Conservation (phyloP, 1,284 basidiomycete genomes). For the Puccinia horiana region DNA sequence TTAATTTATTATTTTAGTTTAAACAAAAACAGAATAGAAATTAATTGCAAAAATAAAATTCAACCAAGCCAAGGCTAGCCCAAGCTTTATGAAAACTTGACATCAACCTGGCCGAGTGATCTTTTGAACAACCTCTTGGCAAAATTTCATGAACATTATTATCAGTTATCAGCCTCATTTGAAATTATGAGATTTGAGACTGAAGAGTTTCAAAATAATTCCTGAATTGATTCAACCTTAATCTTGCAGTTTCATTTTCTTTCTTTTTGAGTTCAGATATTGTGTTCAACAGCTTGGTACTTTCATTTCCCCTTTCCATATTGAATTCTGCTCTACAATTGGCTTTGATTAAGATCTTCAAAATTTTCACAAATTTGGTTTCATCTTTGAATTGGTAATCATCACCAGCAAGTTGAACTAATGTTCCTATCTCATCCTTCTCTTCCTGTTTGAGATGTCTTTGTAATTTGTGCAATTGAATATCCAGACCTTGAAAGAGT, state of each 20-base stretch:
- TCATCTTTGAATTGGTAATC: not conserved
- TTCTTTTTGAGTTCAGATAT: not conserved
- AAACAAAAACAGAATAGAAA: too few species aligned
- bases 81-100: too few species aligned
- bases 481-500: not conserved
- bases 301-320: not conserved
- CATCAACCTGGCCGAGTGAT: too few species aligned
- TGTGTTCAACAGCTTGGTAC: not conserved
- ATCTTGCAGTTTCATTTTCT: not conserved
- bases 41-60: too few species aligned
- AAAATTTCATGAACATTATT: too few species aligned
- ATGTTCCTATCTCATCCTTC: not conserved
- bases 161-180: too few species aligned
- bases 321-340: slow-evolving; percentile 1
- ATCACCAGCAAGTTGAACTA: not conserved
- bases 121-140: too few species aligned
- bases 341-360: not conserved
- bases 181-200: too few species aligned
- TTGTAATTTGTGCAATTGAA: not conserved
- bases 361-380: not conserved
- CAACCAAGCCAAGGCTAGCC: too few species aligned
- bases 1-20: too few species aligned
- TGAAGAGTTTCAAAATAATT: too few species aligned
- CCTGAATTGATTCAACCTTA: not conserved
- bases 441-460: not conserved